phyloP scores from a whole-genome alignment of 805 yeast species.

The Candida awuae region DNA sequence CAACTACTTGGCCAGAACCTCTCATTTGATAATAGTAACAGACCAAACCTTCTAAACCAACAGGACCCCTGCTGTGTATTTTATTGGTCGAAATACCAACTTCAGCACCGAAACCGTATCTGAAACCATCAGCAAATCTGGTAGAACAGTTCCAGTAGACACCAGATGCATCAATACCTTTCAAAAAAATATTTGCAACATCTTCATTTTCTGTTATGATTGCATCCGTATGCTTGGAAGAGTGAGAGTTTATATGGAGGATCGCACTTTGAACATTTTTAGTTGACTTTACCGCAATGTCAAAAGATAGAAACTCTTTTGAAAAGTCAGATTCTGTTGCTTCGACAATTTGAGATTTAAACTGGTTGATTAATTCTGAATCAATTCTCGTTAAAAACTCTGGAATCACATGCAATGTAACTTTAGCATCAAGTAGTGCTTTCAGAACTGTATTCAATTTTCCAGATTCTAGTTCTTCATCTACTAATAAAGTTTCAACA shows the following conservation, averaged over 20 bases:
- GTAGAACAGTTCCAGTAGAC: slow-evolving; percentile 98
- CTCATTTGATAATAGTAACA: slow-evolving; percentile 89
- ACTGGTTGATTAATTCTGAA: slow-evolving; percentile 8
- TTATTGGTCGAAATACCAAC: slow-evolving; percentile 97
- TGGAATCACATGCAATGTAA: slow-evolving; percentile 59
- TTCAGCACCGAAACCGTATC: slow-evolving; percentile 98
- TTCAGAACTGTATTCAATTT: slow-evolving; percentile 17
- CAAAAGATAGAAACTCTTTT: slow-evolving; percentile 76
- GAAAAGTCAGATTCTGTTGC: slow-evolving; percentile 65
- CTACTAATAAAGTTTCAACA: slow-evolving; percentile 74
- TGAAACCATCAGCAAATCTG: slow-evolving; percentile 95
- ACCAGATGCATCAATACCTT: slow-evolving; percentile 89
- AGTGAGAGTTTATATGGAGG: slow-evolving; percentile 76
- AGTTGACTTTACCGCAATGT: slow-evolving; percentile 66
- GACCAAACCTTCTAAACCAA: slow-evolving; percentile 93
- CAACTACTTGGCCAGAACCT: slow-evolving; percentile 90
- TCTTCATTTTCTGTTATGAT: slow-evolving; percentile 71
- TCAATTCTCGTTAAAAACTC: slow-evolving; percentile 35
- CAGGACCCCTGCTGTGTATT: slow-evolving; percentile 98
- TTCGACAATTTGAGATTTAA: slow-evolving; percentile 29
- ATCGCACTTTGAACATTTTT: slow-evolving; percentile 64
- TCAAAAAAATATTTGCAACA: slow-evolving; percentile 68
- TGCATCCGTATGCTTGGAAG: slow-evolving; percentile 94
- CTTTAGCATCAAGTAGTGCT: slow-evolving; percentile 53
- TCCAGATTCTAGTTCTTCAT: slow-evolving; percentile 32